Conservation (phyloP, 768 basidiomycete genomes). For the Pisolithus sp. region DNA sequence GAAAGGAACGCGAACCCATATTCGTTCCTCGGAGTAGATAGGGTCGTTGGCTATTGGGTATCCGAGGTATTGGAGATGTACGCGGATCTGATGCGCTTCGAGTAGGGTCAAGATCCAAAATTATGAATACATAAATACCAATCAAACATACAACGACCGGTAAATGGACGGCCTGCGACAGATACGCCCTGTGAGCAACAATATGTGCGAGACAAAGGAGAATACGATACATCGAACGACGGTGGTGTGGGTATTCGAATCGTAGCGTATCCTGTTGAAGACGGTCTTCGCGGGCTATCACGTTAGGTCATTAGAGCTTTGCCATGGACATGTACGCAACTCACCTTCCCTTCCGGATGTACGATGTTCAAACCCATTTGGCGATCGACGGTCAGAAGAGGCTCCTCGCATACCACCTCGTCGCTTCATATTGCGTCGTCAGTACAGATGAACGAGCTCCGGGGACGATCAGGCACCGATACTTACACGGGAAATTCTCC, state of each 20-base stretch:
- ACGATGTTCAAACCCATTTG: slow-evolving; percentile 97
- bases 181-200: neutral
- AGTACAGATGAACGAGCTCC: neutral
- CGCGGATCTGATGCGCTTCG: slow-evolving; percentile 92
- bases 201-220: neutral
- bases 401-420: slow-evolving; percentile 78
- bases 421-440: slow-evolving; percentile 38
- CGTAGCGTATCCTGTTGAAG: slow-evolving; percentile 79
- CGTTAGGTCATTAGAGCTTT: slow-evolving; percentile 1
- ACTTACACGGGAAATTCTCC: slow-evolving; percentile 84
- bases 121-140: neutral
- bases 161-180: slow-evolving; percentile 69
- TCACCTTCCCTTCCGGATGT: slow-evolving; percentile 89
- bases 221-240: slow-evolving; percentile 70
- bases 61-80: slow-evolving; percentile 93
- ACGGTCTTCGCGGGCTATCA: slow-evolving; percentile 79
- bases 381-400: slow-evolving; percentile 85
- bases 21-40: slow-evolving; percentile 74
- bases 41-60: slow-evolving; percentile 94
- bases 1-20: slow-evolving; percentile 50
- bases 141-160: slow-evolving; percentile 76
- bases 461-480: neutral
- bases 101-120: neutral
- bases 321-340: slow-evolving; percentile 1
- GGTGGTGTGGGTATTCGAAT: slow-evolving; percentile 71